Evolutionary conservation across 257 asterid genomes (phyloP), one percentile per base, ranked within the genome.

Genomic region (Coffea eugenioides): DNA sequence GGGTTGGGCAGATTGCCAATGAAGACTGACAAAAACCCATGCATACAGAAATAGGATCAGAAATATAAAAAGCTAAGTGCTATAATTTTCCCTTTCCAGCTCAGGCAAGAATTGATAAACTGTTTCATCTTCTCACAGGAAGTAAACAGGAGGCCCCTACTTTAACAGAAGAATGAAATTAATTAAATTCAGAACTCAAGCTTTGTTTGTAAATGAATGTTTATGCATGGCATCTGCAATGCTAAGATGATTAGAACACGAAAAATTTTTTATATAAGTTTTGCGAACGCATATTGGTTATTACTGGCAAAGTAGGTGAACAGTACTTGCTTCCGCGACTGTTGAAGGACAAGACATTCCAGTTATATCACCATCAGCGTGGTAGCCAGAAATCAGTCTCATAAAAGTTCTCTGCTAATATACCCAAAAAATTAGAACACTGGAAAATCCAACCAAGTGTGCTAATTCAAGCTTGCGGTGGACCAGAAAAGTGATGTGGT

Each of bases 401-500:
- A 25, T 23, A 25, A 0, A 21, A 41, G n/a, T 31, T 61, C 49
- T 64, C 14, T 34, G 49, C 46, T 76, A 48, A 43, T 62, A 15
- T 39, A 45, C 15, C 56, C 64, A 76, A 76, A 76, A 12, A 76
- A 16, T 69, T n/a, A 74, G 69, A n/a, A 43, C 6, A 34, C 48
- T 6, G 64, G 48, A 76, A 76, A 76, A 76, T 43, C 20, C 64
- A n/a, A n/a, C 25, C 62, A 76, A 62, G 51, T 64, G 15, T 62
- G 62, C 36, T 25, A 46, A 62, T 62, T 46, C n/a, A 64, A 61
- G 48, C 62, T 62, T 59, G 62, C 12, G 72, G 72, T 62, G 71
- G 79, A 25, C 72, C 79, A 62, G 67, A 61, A 43, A 76, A 52
- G 20, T 76, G 61, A 45, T 62, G 39, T n/a, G 62, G 72, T 64